A percentile compares a stretch with the other conserved stretches of the same genome.
Conservation (phyloP, 495 filamentous ascomycete genomes). For the Tuber umbilicatum region DNA sequence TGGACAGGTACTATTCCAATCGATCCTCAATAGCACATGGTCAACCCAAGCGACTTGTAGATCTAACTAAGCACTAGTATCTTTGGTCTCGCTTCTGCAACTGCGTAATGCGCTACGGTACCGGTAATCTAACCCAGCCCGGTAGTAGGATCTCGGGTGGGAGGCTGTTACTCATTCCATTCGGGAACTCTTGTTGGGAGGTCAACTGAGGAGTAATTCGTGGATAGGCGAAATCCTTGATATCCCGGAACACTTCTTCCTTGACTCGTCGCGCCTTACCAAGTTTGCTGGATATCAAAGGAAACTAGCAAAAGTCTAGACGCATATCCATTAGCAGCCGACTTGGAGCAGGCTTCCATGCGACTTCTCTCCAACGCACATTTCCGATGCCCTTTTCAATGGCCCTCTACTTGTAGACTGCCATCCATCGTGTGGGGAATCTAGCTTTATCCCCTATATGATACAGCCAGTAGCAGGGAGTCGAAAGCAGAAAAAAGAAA, state of each 20-base stretch:
- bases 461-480: neutral
- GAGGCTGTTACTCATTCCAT: too few relatives aligned
- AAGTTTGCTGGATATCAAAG: neutral
- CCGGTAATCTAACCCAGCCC: too few relatives aligned
- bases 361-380: neutral
- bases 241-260: neutral
- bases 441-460: neutral
- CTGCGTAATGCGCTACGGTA: too few relatives aligned
- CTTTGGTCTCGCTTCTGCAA: too few relatives aligned
- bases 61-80: too few relatives aligned
- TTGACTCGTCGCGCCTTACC: neutral
- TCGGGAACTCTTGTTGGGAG: too few relatives aligned
- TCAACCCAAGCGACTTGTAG: too few relatives aligned
- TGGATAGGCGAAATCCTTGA: too few relatives aligned
- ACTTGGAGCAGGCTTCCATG: neutral
- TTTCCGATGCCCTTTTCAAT: neutral
- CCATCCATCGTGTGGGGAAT: neutral
- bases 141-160: too few relatives aligned
- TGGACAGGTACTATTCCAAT: too few relatives aligned
- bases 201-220: too few relatives aligned
- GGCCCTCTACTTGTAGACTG: neutral
- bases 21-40: too few relatives aligned
- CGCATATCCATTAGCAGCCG: neutral
- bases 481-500: neutral
- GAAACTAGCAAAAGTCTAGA: neutral